Percentiles rank a stretch among this genome's conserved stretches.
Evolutionary conservation across 495 filamentous ascomycete genomes (phyloP).

Genomic region (Xylaria scruposa): DNA sequence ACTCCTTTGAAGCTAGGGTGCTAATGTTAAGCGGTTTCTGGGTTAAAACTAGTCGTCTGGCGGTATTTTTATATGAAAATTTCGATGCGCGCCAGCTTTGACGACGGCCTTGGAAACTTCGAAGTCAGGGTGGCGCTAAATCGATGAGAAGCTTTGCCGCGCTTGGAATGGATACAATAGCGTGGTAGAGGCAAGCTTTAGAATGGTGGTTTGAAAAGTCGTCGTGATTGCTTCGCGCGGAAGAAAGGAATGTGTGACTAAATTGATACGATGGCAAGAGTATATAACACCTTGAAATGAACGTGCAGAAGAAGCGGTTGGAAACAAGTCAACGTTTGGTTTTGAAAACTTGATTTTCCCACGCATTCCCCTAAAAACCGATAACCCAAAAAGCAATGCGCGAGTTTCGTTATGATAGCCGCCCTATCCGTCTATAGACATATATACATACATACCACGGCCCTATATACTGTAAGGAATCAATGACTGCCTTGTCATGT

Average conservation of each 20-base stretch:
- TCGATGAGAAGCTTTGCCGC: not conserved
- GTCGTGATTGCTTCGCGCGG: not conserved
- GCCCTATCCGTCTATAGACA: constrained; percentile 11
- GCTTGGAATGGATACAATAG: not conserved
- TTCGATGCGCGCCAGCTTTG: not conserved
- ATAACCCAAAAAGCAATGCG: constrained; percentile 12
- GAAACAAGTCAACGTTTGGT: constrained; percentile 10
- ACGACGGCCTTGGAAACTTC: not conserved
- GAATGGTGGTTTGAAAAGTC: not conserved
- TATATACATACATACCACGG: constrained; percentile 22
- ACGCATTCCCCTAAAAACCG: not conserved
- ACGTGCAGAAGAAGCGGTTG: constrained; percentile 14
- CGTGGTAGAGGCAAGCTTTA: not conserved
- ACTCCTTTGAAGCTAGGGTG: not conserved
- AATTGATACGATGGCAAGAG: constrained; percentile 20
- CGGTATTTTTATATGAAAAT: not conserved
- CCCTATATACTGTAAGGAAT: not conserved
- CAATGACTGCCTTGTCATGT: constrained; percentile 18
- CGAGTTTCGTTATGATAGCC: constrained; percentile 18
- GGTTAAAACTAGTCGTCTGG: not conserved
- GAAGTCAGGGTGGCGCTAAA: not conserved
- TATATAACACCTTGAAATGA: constrained; percentile 14
- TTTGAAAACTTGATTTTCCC: constrained; percentile 21
- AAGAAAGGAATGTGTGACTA: constrained; percentile 26
- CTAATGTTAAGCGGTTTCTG: not conserved